Conservation (phyloP, 2,329 filamentous ascomycete genomes). For the Fonsecaea monophora region DNA sequence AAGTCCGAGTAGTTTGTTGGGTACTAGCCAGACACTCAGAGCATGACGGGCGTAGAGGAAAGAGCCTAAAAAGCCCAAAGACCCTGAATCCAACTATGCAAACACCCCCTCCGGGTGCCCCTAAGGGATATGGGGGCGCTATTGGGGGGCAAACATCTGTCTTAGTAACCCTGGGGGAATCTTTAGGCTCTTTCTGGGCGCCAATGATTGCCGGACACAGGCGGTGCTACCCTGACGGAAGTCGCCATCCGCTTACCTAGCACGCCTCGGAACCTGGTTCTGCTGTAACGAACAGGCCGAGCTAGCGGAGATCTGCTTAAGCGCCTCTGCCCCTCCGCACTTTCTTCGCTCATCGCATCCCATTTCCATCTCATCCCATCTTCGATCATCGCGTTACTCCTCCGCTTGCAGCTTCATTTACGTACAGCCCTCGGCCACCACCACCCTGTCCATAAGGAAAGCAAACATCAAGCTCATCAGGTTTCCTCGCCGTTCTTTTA, state of each 20-base stretch:
- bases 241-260: neutral
- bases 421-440: neutral
- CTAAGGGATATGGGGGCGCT: neutral
- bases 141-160: neutral
- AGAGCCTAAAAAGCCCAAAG: slow-evolving; percentile 1
- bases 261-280: no score
- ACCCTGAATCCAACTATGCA: neutral
- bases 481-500: neutral
- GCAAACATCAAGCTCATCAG: neutral
- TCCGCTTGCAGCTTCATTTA: neutral
- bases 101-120: neutral
- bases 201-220: neutral
- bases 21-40: neutral
- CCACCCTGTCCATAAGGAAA: neutral
- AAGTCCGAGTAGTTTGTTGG: no score
- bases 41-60: neutral
- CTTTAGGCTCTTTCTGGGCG: neutral
- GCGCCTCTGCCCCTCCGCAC: slow-evolving; percentile 6
- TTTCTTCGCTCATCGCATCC: slow-evolving; percentile 11
- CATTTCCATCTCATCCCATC: slow-evolving; percentile 7
- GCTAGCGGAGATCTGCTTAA: slow-evolving; percentile 14
- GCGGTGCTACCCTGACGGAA: neutral
- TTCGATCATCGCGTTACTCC: neutral
- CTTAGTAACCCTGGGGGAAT: neutral
- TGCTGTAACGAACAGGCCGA: neutral